Percentiles rank a stretch among this genome's conserved stretches.
These are phyloP conservation scores for Tylopilus subfusipes DNA, from an alignment of 768 basidiomycete species.

Conservation along the genomic window DNA sequence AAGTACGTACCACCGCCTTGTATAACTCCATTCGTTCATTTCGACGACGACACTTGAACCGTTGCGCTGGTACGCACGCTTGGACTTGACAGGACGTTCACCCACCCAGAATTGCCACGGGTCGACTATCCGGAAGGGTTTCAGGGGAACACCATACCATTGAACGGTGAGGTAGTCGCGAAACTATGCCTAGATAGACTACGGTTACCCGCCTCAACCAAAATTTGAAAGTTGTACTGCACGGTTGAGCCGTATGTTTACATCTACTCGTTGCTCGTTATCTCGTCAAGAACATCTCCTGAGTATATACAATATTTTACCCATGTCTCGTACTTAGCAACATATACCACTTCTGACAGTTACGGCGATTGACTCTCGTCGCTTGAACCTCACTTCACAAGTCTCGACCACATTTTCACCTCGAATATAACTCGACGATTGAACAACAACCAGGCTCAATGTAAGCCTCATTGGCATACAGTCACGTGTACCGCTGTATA, in stretches of 20 bases:
- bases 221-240: not conserved
- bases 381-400: too few relatives aligned
- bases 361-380: too few relatives aligned
- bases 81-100: conserved; percentile 55
- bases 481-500: too few relatives aligned
- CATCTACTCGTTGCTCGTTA: too few relatives aligned
- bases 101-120: conserved; percentile 65
- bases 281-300: too few relatives aligned
- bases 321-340: too few relatives aligned
- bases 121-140: conserved; percentile 84
- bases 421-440: too few relatives aligned
- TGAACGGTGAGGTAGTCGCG: conserved; percentile 70
- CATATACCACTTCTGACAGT: too few relatives aligned
- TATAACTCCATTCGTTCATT: not conserved
- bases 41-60: not conserved
- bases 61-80: not conserved
- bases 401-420: too few relatives aligned
- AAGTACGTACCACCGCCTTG: conserved; percentile 38
- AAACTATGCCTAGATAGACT: conserved; percentile 56
- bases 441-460: too few relatives aligned
- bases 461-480: too few relatives aligned
- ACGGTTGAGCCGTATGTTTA: not conserved
- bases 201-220: conserved; percentile 2
- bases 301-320: too few relatives aligned
- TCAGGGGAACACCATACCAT: conserved; percentile 81